Percentiles rank a stretch among this genome's conserved stretches.
Evolutionary conservation across 228 moss, liverwort and hornwort species (phyloP).

Genomic region (Sphagnum fallax): DNA sequence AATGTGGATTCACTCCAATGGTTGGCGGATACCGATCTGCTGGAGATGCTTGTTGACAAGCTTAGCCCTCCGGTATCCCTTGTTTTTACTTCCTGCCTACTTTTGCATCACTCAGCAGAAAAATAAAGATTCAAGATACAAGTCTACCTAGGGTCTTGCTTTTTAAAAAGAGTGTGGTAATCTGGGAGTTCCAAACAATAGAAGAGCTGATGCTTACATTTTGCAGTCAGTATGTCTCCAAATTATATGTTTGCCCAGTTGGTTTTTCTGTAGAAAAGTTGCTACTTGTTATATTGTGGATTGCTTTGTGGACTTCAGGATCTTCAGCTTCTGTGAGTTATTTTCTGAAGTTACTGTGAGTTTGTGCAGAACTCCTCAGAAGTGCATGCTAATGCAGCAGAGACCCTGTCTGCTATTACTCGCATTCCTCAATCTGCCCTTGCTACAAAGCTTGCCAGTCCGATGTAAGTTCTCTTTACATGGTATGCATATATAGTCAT

Average conservation of each 20-base stretch:
- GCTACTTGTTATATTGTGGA: too few species aligned
- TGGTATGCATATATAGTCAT: too few species aligned
- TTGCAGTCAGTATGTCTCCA: too few species aligned
- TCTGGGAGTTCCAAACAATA: too few species aligned
- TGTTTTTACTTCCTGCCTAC: neutral
- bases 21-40: constrained; percentile 93
- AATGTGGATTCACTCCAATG: constrained; percentile 87
- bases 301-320: too few species aligned
- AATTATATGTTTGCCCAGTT: too few species aligned
- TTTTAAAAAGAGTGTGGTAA: too few species aligned
- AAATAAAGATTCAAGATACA: too few species aligned
- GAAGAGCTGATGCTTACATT: too few species aligned
- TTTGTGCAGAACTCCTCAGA: constrained; percentile 77
- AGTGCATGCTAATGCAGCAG: constrained; percentile 94
- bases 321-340: too few species aligned
- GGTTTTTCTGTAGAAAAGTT: too few species aligned
- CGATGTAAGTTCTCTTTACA: constrained; percentile 38
- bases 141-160: too few species aligned
- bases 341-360: neutral
- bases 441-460: constrained; percentile 87
- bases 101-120: neutral
- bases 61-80: constrained; percentile 79
- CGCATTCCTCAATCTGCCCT: constrained; percentile 92
- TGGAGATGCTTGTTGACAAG: constrained; percentile 98
- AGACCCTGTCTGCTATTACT: constrained; percentile 90